A percentile compares a stretch with the other conserved stretches of the same genome.
These are phyloP conservation scores for Dillenia suffruticosa DNA, from an alignment of 164 flowering plant species.

Conservation along the genomic window DNA sequence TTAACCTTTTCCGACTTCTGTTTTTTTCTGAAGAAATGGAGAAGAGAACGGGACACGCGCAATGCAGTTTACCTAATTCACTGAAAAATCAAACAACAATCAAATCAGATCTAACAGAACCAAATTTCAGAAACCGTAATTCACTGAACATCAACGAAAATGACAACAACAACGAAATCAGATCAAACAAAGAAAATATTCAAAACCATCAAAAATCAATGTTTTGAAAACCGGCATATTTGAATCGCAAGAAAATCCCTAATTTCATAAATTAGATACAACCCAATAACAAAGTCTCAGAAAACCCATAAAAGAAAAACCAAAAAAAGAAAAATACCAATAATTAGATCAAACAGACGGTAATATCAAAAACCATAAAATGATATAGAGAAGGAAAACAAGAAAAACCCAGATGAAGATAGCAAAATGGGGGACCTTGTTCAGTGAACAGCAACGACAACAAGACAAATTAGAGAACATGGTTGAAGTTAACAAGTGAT, in stretches of 20 bases:
- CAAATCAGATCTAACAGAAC: slow-evolving; percentile 8
- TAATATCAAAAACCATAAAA: too few relatives aligned
- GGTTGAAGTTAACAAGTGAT: too few relatives aligned
- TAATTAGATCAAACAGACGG: neutral
- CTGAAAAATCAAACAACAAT: slow-evolving; percentile 15
- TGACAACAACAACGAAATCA: neutral
- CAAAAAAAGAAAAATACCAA: neutral
- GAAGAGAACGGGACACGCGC: slow-evolving; percentile 95
- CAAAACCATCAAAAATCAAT: neutral
- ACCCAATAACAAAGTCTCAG: neutral
- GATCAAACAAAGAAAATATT: neutral
- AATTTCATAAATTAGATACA: too few relatives aligned
- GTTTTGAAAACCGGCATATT: neutral
- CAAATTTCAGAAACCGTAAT: neutral
- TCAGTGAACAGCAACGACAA: too few relatives aligned
- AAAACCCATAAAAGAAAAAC: neutral
- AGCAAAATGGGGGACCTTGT: neutral
- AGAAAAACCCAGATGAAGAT: neutral
- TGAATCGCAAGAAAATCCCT: neutral
- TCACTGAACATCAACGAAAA: neutral
- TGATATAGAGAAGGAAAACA: neutral
- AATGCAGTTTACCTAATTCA: slow-evolving; percentile 25
- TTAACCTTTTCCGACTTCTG: neutral
- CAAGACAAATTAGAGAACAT: too few relatives aligned
- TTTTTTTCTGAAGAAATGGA: slow-evolving; percentile 33